These are phyloP conservation scores for Saccharomycopsis sp. DNA, from an alignment of 805 yeast genomes.

Conservation along the genomic window DNA sequence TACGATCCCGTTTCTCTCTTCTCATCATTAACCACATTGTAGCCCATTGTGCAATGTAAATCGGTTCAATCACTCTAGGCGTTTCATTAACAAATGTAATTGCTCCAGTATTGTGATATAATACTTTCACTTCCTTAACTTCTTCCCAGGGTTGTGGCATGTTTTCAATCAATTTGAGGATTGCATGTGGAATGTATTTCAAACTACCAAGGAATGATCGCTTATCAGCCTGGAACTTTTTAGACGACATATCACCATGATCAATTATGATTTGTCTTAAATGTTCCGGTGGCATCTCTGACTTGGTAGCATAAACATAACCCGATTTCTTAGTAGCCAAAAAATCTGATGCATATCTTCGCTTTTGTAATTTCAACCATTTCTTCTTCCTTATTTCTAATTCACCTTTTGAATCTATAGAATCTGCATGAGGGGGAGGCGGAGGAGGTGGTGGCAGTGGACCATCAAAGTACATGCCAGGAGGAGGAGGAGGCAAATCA, in stretches of 20 bases:
- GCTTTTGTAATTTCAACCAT: constrained; percentile 62
- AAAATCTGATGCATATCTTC: constrained; percentile 36
- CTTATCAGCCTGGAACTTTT: constrained; percentile 75
- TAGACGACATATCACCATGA: constrained; percentile 80
- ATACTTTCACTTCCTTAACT: constrained; percentile 73
- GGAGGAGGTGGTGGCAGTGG: constrained; percentile 29
- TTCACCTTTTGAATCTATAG: constrained; percentile 23
- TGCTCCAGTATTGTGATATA: constrained; percentile 90
- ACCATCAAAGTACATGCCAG: constrained; percentile 4
- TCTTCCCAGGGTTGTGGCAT: constrained; percentile 99
- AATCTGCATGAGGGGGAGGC: constrained; percentile 15
- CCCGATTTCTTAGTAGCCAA: constrained; percentile 33
- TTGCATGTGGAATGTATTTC: constrained; percentile 94
- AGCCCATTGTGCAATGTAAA: constrained; percentile 94
- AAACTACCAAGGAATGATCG: constrained; percentile 84
- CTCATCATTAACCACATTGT: constrained; percentile 90
- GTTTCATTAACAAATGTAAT: constrained; percentile 89
- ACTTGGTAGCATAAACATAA: constrained; percentile 51
- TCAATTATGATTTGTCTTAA: constrained; percentile 74
- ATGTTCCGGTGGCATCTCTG: constrained; percentile 92
- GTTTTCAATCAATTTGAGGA: constrained; percentile 79
- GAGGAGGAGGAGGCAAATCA: constrained; percentile 19
- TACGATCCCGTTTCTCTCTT: constrained; percentile 84
- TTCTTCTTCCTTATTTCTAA: constrained; percentile 40
- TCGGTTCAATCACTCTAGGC: constrained; percentile 88